Conservation (phyloP, 2,329 filamentous ascomycete species). For the Colletotrichum somersetense region DNA sequence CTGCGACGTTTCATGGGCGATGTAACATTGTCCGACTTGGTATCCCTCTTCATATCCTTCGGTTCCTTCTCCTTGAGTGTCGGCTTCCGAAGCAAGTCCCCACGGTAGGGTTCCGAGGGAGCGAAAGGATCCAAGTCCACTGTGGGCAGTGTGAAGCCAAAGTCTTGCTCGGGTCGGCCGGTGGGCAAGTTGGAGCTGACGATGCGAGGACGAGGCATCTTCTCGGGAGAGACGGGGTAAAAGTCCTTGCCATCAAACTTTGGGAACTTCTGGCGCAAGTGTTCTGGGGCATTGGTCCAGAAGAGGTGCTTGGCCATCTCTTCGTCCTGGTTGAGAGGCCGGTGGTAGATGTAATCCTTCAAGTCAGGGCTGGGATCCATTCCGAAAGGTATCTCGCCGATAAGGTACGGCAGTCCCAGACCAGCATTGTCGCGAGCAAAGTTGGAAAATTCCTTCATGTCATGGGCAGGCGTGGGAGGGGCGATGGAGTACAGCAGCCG, state of each 20-base stretch:
- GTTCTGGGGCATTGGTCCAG: constrained; percentile 68
- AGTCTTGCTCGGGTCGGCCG: constrained; percentile 30
- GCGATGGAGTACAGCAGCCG: constrained; percentile 28
- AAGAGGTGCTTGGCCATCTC: constrained; percentile 70
- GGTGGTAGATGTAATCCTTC: constrained; percentile 66
- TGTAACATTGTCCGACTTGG: constrained; percentile 42
- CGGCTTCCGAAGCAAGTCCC: neutral
- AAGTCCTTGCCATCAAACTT: constrained; percentile 76
- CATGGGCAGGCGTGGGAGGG: constrained; percentile 34
- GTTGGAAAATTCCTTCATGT: constrained; percentile 29
- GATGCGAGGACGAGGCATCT: constrained; percentile 46
- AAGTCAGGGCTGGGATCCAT: constrained; percentile 56
- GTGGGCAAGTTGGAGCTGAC: constrained; percentile 17
- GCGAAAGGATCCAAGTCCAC: constrained; percentile 35
- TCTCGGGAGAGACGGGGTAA: constrained; percentile 68
- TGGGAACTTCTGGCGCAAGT: constrained; percentile 65
- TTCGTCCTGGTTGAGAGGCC: constrained; percentile 71
- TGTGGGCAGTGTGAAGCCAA: constrained; percentile 30
- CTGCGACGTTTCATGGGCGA: constrained; percentile 37
- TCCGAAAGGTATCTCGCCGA: constrained; percentile 64
- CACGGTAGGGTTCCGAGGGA: constrained; percentile 33
- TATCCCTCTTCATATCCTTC: constrained; percentile 36
- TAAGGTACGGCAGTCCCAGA: constrained; percentile 63
- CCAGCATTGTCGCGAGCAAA: constrained; percentile 34
- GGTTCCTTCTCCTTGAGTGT: constrained; percentile 2